Conservation (phyloP, 192 early-diverging fungal species). For the Backusella tarrabulga region DNA sequence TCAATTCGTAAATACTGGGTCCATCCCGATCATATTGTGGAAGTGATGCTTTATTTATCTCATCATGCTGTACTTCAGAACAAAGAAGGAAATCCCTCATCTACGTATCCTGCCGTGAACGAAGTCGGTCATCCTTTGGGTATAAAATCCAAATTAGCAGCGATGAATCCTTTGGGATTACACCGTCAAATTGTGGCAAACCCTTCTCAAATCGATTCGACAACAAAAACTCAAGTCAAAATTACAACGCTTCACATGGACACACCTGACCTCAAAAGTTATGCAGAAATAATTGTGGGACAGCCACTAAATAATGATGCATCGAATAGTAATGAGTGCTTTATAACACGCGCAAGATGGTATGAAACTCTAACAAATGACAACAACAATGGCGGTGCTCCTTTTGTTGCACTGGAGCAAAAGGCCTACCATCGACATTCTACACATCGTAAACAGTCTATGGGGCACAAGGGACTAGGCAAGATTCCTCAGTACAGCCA, state of each 20-base stretch:
- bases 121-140: slow-evolving; percentile 12
- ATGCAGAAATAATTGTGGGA: slow-evolving; percentile 2
- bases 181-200: neutral
- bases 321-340: neutral
- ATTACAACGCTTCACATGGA: slow-evolving; percentile 11
- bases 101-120: neutral
- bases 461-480: neutral
- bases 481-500: neutral
- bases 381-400: neutral
- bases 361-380: neutral
- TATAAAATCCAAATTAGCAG: neutral
- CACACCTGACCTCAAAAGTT: neutral
- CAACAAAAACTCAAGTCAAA: neutral
- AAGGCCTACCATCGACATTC: neutral
- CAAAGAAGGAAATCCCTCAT: neutral
- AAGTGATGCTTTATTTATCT: slow-evolving; percentile 12
- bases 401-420: slow-evolving; percentile 1
- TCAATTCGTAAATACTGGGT: slow-evolving; percentile 9
- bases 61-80: neutral
- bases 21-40: slow-evolving; percentile 16
- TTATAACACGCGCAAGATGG: slow-evolving; percentile 2
- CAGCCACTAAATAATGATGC: neutral
- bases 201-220: neutral
- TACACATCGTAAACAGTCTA: neutral
- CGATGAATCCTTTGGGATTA: neutral